A percentile compares a stretch with the other conserved stretches of the same genome.
phyloP scores from a whole-genome alignment of 2,329 filamentous ascomycete species.

The Nothomitra cinnamomea region DNA sequence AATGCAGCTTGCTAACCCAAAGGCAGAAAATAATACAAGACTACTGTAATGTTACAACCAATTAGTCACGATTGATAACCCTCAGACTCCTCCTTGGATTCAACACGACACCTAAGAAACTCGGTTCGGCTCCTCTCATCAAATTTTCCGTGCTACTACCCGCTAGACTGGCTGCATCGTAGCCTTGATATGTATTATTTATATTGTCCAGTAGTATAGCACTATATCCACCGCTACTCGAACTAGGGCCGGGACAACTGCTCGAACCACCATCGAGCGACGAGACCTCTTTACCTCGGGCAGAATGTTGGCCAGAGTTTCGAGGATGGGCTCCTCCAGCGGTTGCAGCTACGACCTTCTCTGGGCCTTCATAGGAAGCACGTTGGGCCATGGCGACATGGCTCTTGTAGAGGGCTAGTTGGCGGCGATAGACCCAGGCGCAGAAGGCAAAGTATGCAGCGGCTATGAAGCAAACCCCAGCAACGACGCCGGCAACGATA shows the following conservation, averaged over 20 bases:
- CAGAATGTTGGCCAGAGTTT: not conserved
- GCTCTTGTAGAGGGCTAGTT: conserved; percentile 50
- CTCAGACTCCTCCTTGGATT: conserved; percentile 50
- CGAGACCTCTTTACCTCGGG: not conserved
- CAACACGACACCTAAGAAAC: conserved; percentile 52
- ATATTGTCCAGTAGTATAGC: not conserved
- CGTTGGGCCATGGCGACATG: conserved; percentile 50
- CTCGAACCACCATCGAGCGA: not conserved
- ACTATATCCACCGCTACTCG: not conserved
- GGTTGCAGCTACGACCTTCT: conserved; percentile 15
- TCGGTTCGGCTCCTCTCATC: conserved; percentile 46
- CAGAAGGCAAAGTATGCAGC: conserved; percentile 54
- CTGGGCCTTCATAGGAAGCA: conserved; percentile 22
- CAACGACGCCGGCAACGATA: conserved; percentile 42
- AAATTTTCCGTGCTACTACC: conserved; percentile 31
- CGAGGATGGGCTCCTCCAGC: not conserved
- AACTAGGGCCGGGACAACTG: not conserved
- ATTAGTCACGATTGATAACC: conserved; percentile 46
- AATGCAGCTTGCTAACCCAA: no score
- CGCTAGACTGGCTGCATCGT: conserved; percentile 2
- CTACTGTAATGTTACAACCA: not conserved
- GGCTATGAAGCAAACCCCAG: conserved; percentile 44
- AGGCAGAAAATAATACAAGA: no score
- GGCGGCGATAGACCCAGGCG: conserved; percentile 55
- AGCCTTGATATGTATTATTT: not conserved